Evolutionary conservation across 176 grass and related monocot genomes (phyloP).

Genomic region (Echinochloa phyllopogon): DNA sequence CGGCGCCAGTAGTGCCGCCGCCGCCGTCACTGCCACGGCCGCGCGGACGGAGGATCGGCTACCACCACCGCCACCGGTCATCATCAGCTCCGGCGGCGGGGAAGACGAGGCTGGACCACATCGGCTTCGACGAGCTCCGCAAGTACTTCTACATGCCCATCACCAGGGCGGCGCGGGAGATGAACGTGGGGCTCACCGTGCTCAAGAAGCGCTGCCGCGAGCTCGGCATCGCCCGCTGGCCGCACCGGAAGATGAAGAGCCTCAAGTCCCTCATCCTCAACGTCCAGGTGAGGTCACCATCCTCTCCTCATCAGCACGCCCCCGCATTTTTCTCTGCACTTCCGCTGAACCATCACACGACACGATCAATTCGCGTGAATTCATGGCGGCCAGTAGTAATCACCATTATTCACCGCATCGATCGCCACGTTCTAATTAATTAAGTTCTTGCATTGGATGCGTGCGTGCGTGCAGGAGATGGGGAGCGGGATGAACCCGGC

Average conservation of each 20-base stretch:
- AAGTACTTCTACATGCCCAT: constrained; percentile 92
- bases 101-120: constrained; percentile 52
- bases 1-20: neutral
- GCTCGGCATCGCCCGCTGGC: constrained; percentile 81
- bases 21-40: neutral
- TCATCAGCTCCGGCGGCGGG: neutral
- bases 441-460: neutral
- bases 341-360: neutral
- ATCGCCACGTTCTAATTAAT: neutral
- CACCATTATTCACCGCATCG: too few species aligned
- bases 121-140: constrained; percentile 66
- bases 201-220: constrained; percentile 95
- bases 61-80: too few species aligned
- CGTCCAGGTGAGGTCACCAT: constrained; percentile 57
- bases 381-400: neutral
- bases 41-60: neutral
- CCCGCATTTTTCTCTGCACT: neutral
- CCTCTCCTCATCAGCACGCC: neutral
- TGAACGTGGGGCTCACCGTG: constrained; percentile 90
- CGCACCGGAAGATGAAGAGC: constrained; percentile 96
- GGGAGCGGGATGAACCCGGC: constrained; percentile 39
- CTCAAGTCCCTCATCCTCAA: constrained; percentile 76
- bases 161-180: constrained; percentile 71
- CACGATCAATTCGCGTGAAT: neutral
- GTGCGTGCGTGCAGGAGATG: constrained; percentile 53